Conservation (phyloP, 2,329 filamentous ascomycete species). For the Cryphonectria naterciae region DNA sequence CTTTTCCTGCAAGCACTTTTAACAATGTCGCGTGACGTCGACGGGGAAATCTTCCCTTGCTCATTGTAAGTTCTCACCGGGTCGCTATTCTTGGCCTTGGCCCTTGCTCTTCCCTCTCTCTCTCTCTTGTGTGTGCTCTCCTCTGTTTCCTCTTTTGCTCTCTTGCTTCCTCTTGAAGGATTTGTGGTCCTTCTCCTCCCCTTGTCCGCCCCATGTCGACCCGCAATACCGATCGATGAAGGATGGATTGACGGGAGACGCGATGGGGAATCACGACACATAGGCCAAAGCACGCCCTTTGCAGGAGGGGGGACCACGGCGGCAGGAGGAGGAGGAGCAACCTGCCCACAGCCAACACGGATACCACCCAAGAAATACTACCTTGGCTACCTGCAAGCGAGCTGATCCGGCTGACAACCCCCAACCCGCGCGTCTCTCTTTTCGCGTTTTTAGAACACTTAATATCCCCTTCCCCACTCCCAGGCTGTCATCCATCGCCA, state of each 20-base stretch:
- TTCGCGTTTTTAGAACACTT: slow-evolving; percentile 60
- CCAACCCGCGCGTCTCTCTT: slow-evolving; percentile 10
- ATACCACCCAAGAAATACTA: background rate
- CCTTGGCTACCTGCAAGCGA: slow-evolving; percentile 1
- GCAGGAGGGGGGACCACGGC: background rate
- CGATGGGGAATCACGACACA: slow-evolving; percentile 1
- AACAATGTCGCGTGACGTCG: slow-evolving; percentile 16
- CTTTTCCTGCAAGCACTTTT: slow-evolving; percentile 11
- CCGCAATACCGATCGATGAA: slow-evolving; percentile 3
- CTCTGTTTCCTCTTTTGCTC: background rate
- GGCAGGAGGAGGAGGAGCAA: background rate
- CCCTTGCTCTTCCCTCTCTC: background rate
- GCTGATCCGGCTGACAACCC: slow-evolving; percentile 6
- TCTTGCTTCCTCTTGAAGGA: background rate
- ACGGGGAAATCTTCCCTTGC: slow-evolving; percentile 61
- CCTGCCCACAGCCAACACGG: background rate
- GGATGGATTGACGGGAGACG: slow-evolving; percentile 1
- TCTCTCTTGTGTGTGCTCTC: background rate
- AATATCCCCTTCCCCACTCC: slow-evolving; percentile 80
- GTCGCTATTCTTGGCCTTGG: slow-evolving; percentile 28
- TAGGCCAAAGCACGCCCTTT: background rate
- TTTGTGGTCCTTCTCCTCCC: background rate
- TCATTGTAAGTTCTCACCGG: slow-evolving; percentile 55
- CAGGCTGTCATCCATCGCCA: slow-evolving; percentile 76
- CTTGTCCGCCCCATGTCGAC: slow-evolving; percentile 1